Evolutionary conservation across 75 land plant species (phyloP).

Genomic region (Pinus tabuliformis): DNA sequence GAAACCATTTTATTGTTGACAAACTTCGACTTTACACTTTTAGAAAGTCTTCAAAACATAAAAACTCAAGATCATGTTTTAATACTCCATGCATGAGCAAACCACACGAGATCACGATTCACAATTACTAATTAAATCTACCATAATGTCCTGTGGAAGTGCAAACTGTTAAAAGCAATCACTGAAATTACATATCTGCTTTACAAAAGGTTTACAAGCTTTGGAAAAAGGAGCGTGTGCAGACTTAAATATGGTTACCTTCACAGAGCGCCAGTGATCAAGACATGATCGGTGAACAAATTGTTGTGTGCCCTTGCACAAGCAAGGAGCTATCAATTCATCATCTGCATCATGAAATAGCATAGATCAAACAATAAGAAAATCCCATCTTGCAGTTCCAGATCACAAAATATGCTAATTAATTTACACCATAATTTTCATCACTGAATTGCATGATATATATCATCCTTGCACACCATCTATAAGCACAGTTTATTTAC

Average conservation of each 20-base stretch:
- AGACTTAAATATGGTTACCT: conserved; percentile 35
- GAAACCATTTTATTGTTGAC: not conserved
- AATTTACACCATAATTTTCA: not conserved
- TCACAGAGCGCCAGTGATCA: conserved; percentile 98
- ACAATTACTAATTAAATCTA: too few relatives aligned
- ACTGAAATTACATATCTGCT: too few relatives aligned
- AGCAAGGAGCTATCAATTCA: conserved; percentile 91
- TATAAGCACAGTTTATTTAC: too few relatives aligned
- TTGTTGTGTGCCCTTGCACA: conserved; percentile 98
- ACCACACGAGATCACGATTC: too few relatives aligned
- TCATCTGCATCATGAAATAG: conserved; percentile 46
- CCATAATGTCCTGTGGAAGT: too few relatives aligned
- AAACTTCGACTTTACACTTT: not conserved
- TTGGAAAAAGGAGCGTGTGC: too few relatives aligned
- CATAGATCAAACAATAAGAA: not conserved
- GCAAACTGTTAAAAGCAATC: too few relatives aligned
- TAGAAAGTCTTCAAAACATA: too few relatives aligned
- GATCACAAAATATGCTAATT: not conserved
- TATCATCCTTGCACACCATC: too few relatives aligned
- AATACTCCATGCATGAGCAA: too few relatives aligned
- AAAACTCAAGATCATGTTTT: too few relatives aligned
- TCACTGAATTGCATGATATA: not conserved
- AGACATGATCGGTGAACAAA: conserved; percentile 95
- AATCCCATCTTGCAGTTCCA: not conserved
- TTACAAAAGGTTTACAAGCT: too few relatives aligned